Conservation (phyloP, 2,329 filamentous ascomycete genomes). For the Sclerotinia nivalis region DNA sequence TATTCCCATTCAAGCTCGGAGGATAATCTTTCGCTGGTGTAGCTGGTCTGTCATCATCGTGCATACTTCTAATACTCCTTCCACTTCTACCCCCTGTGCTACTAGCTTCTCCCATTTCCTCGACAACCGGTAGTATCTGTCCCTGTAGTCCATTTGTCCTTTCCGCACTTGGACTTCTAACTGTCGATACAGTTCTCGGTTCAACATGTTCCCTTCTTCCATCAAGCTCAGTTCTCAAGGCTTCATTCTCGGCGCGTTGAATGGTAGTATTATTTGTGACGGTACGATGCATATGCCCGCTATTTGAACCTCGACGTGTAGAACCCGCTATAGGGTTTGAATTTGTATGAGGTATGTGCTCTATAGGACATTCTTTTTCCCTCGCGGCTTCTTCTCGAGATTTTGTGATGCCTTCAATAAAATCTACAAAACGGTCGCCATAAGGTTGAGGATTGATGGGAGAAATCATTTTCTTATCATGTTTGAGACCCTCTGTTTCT, state of each 20-base stretch:
- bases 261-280: conserved; percentile 32
- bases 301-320: conserved; percentile 31
- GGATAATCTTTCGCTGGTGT: conserved; percentile 31
- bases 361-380: conserved; percentile 47
- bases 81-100: conserved; percentile 62
- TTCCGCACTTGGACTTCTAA: conserved; percentile 58
- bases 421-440: conserved; percentile 89
- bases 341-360: conserved; percentile 33
- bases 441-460: conserved; percentile 88
- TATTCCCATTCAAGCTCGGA: conserved; percentile 25
- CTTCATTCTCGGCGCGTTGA: conserved; percentile 38
- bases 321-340: conserved; percentile 36
- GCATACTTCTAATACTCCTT: conserved; percentile 46
- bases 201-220: conserved; percentile 39
- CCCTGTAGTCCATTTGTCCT: conserved; percentile 54
- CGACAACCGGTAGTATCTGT: conserved; percentile 77
- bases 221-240: conserved; percentile 38
- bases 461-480: conserved; percentile 84
- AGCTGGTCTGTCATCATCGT: conserved; percentile 39
- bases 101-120: conserved; percentile 79
- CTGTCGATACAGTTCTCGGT: conserved; percentile 52
- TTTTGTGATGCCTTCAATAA: conserved; percentile 89
- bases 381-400: conserved; percentile 79
- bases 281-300: conserved; percentile 31
- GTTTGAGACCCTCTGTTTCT: conserved; percentile 69